Percentiles rank a stretch among this genome's conserved stretches.
These are phyloP conservation scores for Blastomyces emzantsi DNA, from an alignment of 2,329 filamentous ascomycete genomes.

Conservation along the genomic window DNA sequence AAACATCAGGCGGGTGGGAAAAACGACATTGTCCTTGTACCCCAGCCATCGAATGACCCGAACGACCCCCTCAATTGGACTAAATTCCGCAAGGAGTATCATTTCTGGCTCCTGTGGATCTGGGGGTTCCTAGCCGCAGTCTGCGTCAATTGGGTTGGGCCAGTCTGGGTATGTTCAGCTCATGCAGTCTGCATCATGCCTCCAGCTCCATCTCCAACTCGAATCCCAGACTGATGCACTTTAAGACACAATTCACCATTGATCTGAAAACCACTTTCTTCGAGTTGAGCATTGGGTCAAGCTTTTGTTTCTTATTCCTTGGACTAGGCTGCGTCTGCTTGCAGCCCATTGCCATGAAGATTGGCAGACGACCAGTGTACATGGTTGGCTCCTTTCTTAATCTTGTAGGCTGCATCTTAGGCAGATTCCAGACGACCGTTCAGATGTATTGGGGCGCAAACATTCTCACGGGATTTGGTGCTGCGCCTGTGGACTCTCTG, in stretches of 20 bases:
- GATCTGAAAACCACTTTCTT: constrained; percentile 13
- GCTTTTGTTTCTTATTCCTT: constrained; percentile 14
- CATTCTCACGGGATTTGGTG: constrained; percentile 27
- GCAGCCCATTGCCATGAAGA: constrained; percentile 17
- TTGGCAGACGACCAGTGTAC: constrained; percentile 16
- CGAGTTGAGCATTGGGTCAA: constrained; percentile 12
- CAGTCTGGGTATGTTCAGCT: constrained; percentile 13
- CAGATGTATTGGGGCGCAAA: constrained; percentile 11
- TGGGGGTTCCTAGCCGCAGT: constrained; percentile 17
- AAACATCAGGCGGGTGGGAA: constrained; percentile 14
- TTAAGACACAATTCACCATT: constrained; percentile 14
- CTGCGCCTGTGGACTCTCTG: constrained; percentile 42
- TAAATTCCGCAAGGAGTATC: constrained; percentile 15
- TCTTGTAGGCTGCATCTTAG: constrained; percentile 13
- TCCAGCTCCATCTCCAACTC: background rate
- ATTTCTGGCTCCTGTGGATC: constrained; percentile 17
- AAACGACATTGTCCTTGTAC: constrained; percentile 26
- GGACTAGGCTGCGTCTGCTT: constrained; percentile 13
- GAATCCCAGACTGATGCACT: background rate
- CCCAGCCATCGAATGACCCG: constrained; percentile 32
- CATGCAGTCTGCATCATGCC: background rate
- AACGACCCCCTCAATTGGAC: constrained; percentile 35
- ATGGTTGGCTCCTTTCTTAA: constrained; percentile 12
- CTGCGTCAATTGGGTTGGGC: constrained; percentile 16
- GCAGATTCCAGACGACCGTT: constrained; percentile 12